phyloP scores from a whole-genome alignment of 352 stramenopile species.

The Phytophthora pistaciae region DNA sequence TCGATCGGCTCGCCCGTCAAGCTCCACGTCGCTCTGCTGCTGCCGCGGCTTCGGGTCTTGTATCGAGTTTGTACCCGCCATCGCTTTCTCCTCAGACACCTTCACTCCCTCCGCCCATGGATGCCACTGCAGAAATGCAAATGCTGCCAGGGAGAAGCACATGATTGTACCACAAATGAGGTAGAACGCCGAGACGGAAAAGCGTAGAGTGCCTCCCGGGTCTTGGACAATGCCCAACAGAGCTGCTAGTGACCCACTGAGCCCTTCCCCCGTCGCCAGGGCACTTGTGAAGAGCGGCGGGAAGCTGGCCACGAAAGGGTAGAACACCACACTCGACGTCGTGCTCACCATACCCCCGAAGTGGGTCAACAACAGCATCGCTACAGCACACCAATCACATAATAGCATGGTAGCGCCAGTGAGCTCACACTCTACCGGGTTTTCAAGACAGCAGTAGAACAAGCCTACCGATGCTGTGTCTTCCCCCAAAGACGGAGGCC shows the following conservation, averaged over 20 bases:
- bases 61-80: not conserved
- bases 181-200: conserved; percentile 71
- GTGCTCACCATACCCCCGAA: conserved; percentile 74
- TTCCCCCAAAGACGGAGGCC: conserved; percentile 48
- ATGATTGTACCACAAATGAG: conserved; percentile 71
- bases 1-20: conserved; percentile 1
- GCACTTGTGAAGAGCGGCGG: conserved; percentile 72
- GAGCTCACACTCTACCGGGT: too few species aligned
- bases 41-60: conserved; percentile 4
- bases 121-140: conserved; percentile 65
- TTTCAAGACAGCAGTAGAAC: not conserved
- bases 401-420: not conserved
- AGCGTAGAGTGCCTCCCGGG: conserved; percentile 58
- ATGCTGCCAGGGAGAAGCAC: conserved; percentile 57
- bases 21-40: conserved; percentile 3
- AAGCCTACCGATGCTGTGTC: conserved; percentile 59
- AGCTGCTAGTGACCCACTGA: conserved; percentile 70
- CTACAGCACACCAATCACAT: conserved; percentile 21
- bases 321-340: conserved; percentile 79
- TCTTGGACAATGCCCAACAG: conserved; percentile 69
- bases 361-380: conserved; percentile 71
- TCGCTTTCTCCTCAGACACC: not conserved
- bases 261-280: conserved; percentile 66
- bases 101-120: conserved; percentile 36
- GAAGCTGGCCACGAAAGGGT: conserved; percentile 75